Evolutionary conservation across 352 stramenopile genomes (phyloP), one percentile per base, ranked within the genome.

Genomic region (Hyaloperonospora brassicae): DNA sequence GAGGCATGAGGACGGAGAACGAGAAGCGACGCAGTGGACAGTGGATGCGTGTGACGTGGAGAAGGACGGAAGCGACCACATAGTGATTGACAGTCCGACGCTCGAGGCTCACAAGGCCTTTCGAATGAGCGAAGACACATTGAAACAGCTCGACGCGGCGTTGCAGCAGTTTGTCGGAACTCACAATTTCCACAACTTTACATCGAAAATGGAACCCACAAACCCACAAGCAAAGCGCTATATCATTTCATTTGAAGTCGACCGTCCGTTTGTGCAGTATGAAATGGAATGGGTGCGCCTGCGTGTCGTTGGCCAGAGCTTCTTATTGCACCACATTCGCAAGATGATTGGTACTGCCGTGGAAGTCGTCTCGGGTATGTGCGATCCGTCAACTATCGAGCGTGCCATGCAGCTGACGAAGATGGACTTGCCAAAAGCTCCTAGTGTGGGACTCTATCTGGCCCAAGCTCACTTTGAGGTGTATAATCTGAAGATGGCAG

Each of bases 171-270:
- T 82, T 53, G 68, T 87, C 44, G 90, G 90, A 22, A 97, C 87
- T 22, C 87, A 96, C 67, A 96, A 96, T 60, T 97, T 96, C 60
- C 96, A 99, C 78, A 98, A 99, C 64, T 99, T 98, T 61, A 98
- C 96, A 30, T 89, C 86, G 44, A 92, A 93, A 61, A 73, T 93
- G 50, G 78, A 90, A 55, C 81, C 83, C 0, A 83, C 71, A 21
- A 92, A 79, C 52, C 80, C 82, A 31, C 84, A 89, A 56, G 86
- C 79, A 44, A 79, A 80, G 17, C 84, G 95, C 39, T 98, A 91
- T 66, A 98, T 98, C 64, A 81, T 97, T 49, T 92, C 74, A 14
- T 98, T 98, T 67, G 48, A 61, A 10, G 74, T 67, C 3, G 81
- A 93, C 43, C 59, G 70, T n/a, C 73, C 82, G 31, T 91, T 93